A percentile compares a stretch with the other conserved stretches of the same genome.
These are phyloP conservation scores for Kwoniella pini DNA, from an alignment of 768 basidiomycete species.

Conservation along the genomic window DNA sequence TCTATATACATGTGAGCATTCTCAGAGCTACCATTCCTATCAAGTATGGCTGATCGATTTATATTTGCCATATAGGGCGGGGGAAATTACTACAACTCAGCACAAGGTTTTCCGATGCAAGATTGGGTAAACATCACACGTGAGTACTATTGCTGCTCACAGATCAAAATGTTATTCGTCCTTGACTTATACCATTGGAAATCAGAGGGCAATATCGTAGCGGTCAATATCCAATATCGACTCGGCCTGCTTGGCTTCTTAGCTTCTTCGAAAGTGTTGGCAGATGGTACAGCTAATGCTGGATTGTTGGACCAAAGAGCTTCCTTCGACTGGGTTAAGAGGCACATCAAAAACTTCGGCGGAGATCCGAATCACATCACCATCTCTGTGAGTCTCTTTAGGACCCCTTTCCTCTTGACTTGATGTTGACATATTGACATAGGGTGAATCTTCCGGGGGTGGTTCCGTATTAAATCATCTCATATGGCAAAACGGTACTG, in stretches of 20 bases:
- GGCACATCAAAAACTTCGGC: conserved; percentile 52
- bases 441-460: conserved; percentile 58
- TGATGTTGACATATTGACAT: neutral
- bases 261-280: conserved; percentile 50
- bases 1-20: conserved; percentile 56
- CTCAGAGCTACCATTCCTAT: too few relatives aligned
- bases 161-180: neutral
- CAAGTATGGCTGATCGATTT: neutral
- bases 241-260: conserved; percentile 49
- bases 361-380: conserved; percentile 36
- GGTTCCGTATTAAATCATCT: conserved; percentile 59
- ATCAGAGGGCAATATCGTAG: conserved; percentile 37
- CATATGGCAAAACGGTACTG: conserved; percentile 57
- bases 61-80: conserved; percentile 54
- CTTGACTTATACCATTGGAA: neutral
- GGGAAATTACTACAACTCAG: conserved; percentile 55
- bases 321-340: conserved; percentile 57
- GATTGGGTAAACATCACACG: conserved; percentile 57
- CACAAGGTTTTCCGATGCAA: conserved; percentile 60
- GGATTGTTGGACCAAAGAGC: conserved; percentile 59
- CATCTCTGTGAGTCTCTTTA: conserved; percentile 17
- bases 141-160: conserved; percentile 13
- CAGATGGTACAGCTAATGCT: conserved; percentile 57
- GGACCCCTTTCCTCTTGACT: neutral
- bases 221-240: conserved; percentile 38